phyloP scores from a whole-genome alignment of 192 early-diverging fungal species.

The Entomortierella parvispora region DNA sequence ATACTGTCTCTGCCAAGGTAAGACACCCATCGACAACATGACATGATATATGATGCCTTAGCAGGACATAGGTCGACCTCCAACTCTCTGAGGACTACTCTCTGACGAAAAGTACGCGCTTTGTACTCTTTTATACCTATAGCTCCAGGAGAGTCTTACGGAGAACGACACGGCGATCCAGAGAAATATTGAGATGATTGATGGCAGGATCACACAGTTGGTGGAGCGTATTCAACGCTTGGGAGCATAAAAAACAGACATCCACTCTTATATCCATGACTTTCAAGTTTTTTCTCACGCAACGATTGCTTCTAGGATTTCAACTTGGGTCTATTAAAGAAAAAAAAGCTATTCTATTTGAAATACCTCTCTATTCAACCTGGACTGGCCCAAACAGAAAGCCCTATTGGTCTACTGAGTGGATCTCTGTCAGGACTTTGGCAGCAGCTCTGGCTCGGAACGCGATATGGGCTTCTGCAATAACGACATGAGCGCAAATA shows the following conservation, averaged over 20 bases:
- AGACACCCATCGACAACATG: not conserved
- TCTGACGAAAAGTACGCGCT: no score
- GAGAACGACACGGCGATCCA: conserved; percentile 71
- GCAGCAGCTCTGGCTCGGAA: not conserved
- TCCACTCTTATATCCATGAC: not conserved
- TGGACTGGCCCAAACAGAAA: no score
- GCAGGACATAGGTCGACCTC: no score
- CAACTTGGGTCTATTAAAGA: no score
- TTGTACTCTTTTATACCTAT: not conserved
- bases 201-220: conserved; percentile 72
- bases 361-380: no score
- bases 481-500: conserved; percentile 5
- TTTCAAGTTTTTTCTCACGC: not conserved
- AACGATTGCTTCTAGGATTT: no score
- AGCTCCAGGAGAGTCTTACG: conserved; percentile 63
- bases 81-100: no score
- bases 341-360: no score
- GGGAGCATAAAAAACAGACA: conserved; percentile 27
- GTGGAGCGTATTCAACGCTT: conserved; percentile 61
- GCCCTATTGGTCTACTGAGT: no score
- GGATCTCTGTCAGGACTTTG: no score
- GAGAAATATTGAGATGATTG: conserved; percentile 71
- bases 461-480: conserved; percentile 16
- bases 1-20: conserved; percentile 65
- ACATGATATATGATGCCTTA: not conserved